Conservation (phyloP, 805 yeast genomes). For the Kodamaea neixiangensis region DNA sequence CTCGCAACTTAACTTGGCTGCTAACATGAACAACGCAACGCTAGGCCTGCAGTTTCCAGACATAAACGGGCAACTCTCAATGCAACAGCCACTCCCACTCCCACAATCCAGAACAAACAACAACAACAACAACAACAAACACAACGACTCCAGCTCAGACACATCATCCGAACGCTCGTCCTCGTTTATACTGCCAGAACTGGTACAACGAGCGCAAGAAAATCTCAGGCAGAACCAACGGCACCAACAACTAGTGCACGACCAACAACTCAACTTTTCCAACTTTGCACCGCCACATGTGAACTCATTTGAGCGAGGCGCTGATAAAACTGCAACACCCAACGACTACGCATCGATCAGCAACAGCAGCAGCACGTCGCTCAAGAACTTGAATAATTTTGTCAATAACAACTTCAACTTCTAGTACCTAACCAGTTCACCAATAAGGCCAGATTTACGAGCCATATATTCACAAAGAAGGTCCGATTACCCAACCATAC, state of each 20-base stretch:
- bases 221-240: neutral
- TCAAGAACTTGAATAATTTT: slow-evolving; percentile 2
- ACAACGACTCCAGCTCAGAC: slow-evolving; percentile 1
- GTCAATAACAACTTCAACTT: slow-evolving; percentile 3
- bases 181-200: neutral
- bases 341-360: neutral
- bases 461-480: no score
- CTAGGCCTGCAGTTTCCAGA: neutral
- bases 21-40: neutral
- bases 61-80: neutral
- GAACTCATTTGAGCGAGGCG: slow-evolving; percentile 1
- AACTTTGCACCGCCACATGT: neutral
- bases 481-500: no score
- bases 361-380: neutral
- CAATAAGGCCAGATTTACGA: no score
- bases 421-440: no score
- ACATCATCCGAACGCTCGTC: neutral
- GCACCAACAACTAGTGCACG: slow-evolving; percentile 1
- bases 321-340: neutral
- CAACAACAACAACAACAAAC: neutral
- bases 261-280: neutral
- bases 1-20: neutral
- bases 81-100: neutral
- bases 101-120: neutral
- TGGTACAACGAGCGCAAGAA: neutral